Base-by-base conservation (phyloP, 768 basidiomycete species). In the Terana coerulea region DNA sequence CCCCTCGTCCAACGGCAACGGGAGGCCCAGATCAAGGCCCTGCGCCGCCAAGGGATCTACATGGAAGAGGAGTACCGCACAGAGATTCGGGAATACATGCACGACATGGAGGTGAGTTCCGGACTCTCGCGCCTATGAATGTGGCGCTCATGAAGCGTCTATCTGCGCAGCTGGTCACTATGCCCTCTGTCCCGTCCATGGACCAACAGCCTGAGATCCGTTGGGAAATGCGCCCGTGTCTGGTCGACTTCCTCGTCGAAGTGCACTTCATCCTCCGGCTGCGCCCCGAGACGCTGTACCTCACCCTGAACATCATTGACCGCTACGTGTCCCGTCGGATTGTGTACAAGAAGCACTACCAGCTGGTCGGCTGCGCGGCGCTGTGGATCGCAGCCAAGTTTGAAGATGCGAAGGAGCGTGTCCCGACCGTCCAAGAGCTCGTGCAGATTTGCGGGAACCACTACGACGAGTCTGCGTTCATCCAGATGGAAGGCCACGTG, bases 311-410 rank as follows among this genome's bases (percentile, higher is more conserved):
- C 76, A 97, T 99, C 65, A 86, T 98, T 69, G 97, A 99, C 72
- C 93, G 97, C 62, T 99, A 98, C 69, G 93, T 98, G 25, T 98
- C 97, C 44, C 94, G 97, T 60, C 91, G 97, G 48, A 87, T 99
- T 57, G 97, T 99, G 54, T 98, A 93, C 73, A 92, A 92, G 76
- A 98, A 95, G 70, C 97, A 99, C 72, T 98, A 99, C 66, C 97
- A 99, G 64, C 88, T 99, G 52, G 95, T 98, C 51, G 97, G 97
- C 17, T 99, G 97, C 64, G 93, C 95, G 21, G 93, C 97, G 33
- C 79, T 99, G 11, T 99, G 97, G 97, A 98, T 98, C 60, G 97
- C 97, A 14, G 90, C 95, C 58, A 99, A 99, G 72, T 99, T 98
- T 61, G 97, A 99, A 71, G 97, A 99, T 64, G 90, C 94, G 21